A percentile compares a stretch with the other conserved stretches of the same genome.
Conservation (phyloP, 2,329 filamentous ascomycete species). For the Talaromyces sp. region DNA sequence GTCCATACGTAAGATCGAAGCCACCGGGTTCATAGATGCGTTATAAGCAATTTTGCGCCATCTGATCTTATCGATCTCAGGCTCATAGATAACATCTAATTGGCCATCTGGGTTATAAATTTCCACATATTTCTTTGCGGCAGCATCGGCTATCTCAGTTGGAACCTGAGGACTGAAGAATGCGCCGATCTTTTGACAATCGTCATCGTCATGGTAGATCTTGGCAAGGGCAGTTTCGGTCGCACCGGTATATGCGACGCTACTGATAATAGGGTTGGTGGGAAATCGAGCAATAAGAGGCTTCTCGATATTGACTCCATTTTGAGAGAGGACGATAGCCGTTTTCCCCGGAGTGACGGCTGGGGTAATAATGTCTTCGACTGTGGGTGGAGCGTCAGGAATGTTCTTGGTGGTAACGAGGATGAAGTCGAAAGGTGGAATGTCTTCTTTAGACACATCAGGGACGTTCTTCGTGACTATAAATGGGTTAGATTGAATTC, state of each 20-base stretch:
- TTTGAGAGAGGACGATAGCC: constrained; percentile 61
- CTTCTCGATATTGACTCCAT: constrained; percentile 64
- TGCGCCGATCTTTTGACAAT: constrained; percentile 54
- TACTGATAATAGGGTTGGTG: constrained; percentile 54
- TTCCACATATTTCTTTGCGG: constrained; percentile 32
- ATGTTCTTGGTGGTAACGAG: constrained; percentile 63
- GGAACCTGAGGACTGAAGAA: constrained; percentile 39
- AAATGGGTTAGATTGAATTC: neutral
- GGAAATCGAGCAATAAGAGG: constrained; percentile 56
- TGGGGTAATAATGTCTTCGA: constrained; percentile 53
- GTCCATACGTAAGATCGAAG: constrained; percentile 4
- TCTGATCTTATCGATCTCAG: neutral
- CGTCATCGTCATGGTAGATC: constrained; percentile 57
- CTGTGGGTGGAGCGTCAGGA: constrained; percentile 55
- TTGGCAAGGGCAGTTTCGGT: constrained; percentile 51
- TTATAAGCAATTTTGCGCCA: constrained; percentile 9
- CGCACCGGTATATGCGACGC: constrained; percentile 56
- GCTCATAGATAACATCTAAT: constrained; percentile 21
- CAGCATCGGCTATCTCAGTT: constrained; percentile 15
- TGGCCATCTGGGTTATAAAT: constrained; percentile 54
- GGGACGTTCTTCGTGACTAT: constrained; percentile 54
- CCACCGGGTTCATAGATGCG: constrained; percentile 2
- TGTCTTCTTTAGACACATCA: constrained; percentile 35
- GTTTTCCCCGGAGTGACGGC: constrained; percentile 56
- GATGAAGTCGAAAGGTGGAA: constrained; percentile 55